These are phyloP conservation scores for Magnaporthiopsis incrustans DNA, from an alignment of 2,329 filamentous ascomycete species.

Conservation along the genomic window DNA sequence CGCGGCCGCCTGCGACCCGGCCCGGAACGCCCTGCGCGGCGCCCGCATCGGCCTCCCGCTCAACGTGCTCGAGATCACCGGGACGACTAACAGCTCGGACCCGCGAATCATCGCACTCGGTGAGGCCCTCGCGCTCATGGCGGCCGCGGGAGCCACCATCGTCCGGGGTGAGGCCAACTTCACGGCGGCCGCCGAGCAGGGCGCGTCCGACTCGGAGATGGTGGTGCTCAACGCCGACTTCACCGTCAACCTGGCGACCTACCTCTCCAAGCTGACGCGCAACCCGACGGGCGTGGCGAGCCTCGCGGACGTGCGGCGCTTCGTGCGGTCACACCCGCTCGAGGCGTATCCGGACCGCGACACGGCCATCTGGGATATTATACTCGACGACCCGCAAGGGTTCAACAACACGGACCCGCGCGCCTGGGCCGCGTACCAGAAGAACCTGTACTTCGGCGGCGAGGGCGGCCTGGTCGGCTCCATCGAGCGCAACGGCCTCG, in stretches of 20 bases:
- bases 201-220: not conserved
- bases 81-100: not conserved
- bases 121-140: not conserved
- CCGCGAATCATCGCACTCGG: not conserved
- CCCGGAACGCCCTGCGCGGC: not conserved
- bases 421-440: constrained; percentile 50
- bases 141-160: constrained; percentile 1
- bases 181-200: not conserved
- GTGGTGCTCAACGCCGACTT: constrained; percentile 43
- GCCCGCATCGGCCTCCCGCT: constrained; percentile 2
- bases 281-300: constrained; percentile 49
- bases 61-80: not conserved
- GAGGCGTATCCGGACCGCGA: constrained; percentile 54
- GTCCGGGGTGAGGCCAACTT: constrained; percentile 5
- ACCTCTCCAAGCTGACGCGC: constrained; percentile 44
- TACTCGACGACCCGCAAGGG: constrained; percentile 35
- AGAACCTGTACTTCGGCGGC: constrained; percentile 44
- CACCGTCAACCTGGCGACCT: constrained; percentile 42
- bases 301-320: constrained; percentile 45
- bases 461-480: constrained; percentile 49
- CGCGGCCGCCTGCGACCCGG: constrained; percentile 1
- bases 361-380: constrained; percentile 48
- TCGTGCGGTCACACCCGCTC: constrained; percentile 40
- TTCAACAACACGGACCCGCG: constrained; percentile 45
- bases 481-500: constrained; percentile 27